Base-by-base conservation (phyloP, 78 protist genomes). In the Dictyostelium brefeldianum region DNA sequence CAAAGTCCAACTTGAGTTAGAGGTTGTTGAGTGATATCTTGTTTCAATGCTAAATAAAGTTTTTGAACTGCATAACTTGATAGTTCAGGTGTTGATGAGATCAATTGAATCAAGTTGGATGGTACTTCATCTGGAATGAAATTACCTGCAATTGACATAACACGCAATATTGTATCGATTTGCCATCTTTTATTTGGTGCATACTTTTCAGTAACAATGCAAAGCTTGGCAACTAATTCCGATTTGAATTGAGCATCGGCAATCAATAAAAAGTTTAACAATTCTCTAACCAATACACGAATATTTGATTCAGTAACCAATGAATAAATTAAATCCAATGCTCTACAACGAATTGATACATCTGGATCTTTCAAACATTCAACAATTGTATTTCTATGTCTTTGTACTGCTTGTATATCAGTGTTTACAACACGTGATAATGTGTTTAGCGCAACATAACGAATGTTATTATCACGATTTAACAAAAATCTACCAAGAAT, bases 361-460 rank as follows among this genome's bases (percentile, higher is more conserved):
- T 99, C 99, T 10, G 95, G 80, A 90, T 99, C 99, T 92, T 95
- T 97, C 22, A 99, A 98, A 89, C 99, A 99, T 31, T 99, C 99
- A 8, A 99, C 98, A 46, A 99, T 92, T 5, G 98, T 97, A 64
- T 78, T 83, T 50, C 98, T 80, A 80, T 99, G 99, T 29, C 99
- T 92, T 91, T 99, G 98, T n/a, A 98, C 98, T 27, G 99, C 98
- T n/a, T 85, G 65, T 17, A 53, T 43, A 74, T 97, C 99, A n/a
- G 80, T 93, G 31, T 79, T 79, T 4, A 96, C 97, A 18, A 97
- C 98, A 53, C 78, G 41, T 5, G 83, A 48, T 31, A 98, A 96
- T 4, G 99, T 97, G 22, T 87, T 91, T 46, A 98, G 78, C 0
- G 99, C 98, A 11, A 98, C 99, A 54, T 92, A 98, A 51, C 97